These are phyloP conservation scores for Cladosporium sp. DNA, from an alignment of 2,329 filamentous ascomycete genomes.

Conservation along the genomic window DNA sequence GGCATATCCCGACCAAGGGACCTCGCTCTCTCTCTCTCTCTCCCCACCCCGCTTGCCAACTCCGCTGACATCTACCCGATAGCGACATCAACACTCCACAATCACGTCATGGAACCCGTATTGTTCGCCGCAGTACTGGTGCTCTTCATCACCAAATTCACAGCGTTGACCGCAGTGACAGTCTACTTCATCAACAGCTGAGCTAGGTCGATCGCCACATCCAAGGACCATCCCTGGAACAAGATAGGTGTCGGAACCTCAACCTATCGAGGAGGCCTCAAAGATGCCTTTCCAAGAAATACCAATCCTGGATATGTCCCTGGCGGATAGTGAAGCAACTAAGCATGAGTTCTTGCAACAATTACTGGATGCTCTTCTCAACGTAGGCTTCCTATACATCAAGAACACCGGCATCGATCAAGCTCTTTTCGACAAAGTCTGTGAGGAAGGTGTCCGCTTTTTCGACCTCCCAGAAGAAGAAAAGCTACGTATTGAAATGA, in stretches of 20 bases:
- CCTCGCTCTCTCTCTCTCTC: no score
- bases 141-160: conserved; percentile 18
- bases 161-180: conserved; percentile 15
- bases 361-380: conserved; percentile 70
- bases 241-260: not conserved
- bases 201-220: not conserved
- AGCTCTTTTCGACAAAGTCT: conserved; percentile 61
- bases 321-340: conserved; percentile 58
- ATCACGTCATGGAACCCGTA: conserved; percentile 18
- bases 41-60: not conserved
- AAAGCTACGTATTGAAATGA: conserved; percentile 60
- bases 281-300: conserved; percentile 60
- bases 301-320: conserved; percentile 71
- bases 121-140: conserved; percentile 15
- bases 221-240: no score
- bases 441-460: conserved; percentile 65
- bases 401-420: conserved; percentile 72
- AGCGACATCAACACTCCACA: not conserved
- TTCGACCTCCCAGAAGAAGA: conserved; percentile 73
- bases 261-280: not conserved
- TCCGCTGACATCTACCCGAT: not conserved
- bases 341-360: conserved; percentile 69
- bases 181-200: conserved; percentile 15
- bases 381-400: conserved; percentile 85
- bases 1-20: not conserved